These are phyloP conservation scores for Aspergillus neotritici DNA, from an alignment of 2,329 filamentous ascomycete species.

Conservation along the genomic window DNA sequence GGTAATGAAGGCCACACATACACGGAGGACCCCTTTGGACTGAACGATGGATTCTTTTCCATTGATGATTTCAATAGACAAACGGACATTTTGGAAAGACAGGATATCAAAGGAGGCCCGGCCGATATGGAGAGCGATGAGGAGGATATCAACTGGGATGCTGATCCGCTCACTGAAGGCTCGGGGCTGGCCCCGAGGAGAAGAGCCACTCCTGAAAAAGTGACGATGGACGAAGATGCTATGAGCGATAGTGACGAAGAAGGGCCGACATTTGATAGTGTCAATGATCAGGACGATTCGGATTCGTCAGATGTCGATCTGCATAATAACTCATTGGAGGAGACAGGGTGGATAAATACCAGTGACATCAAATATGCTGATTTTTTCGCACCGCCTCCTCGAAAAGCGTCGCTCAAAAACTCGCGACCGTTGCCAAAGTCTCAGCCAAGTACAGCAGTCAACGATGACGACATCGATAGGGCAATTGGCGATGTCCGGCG, in stretches of 20 bases:
- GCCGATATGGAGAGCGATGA: slow-evolving; percentile 73
- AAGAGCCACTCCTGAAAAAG: slow-evolving; percentile 34
- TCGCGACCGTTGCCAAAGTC: slow-evolving; percentile 52
- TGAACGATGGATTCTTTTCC: slow-evolving; percentile 97
- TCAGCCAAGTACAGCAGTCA: slow-evolving; percentile 40
- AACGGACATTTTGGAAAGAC: slow-evolving; percentile 80
- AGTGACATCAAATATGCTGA: slow-evolving; percentile 88
- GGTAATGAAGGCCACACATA: slow-evolving; percentile 48
- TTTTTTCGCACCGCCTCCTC: slow-evolving; percentile 82
- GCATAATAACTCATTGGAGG: slow-evolving; percentile 51
- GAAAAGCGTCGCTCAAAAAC: slow-evolving; percentile 58
- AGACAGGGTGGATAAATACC: slow-evolving; percentile 62
- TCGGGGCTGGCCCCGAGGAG: slow-evolving; percentile 7
- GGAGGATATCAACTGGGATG: slow-evolving; percentile 77
- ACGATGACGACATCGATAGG: slow-evolving; percentile 66
- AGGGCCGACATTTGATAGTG: slow-evolving; percentile 77
- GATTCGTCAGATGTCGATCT: slow-evolving; percentile 60
- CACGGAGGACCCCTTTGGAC: slow-evolving; percentile 68
- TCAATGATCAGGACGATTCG: slow-evolving; percentile 60
- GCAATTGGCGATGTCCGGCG: slow-evolving; percentile 82
- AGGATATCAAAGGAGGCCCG: slow-evolving; percentile 71
- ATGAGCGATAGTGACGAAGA: slow-evolving; percentile 53
- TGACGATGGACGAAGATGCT: slow-evolving; percentile 59
- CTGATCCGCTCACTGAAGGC: slow-evolving; percentile 58
- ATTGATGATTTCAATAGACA: slow-evolving; percentile 97